Evolutionary conservation across 2,329 filamentous ascomycete species (phyloP).

Genomic region (Penicillium sp.): DNA sequence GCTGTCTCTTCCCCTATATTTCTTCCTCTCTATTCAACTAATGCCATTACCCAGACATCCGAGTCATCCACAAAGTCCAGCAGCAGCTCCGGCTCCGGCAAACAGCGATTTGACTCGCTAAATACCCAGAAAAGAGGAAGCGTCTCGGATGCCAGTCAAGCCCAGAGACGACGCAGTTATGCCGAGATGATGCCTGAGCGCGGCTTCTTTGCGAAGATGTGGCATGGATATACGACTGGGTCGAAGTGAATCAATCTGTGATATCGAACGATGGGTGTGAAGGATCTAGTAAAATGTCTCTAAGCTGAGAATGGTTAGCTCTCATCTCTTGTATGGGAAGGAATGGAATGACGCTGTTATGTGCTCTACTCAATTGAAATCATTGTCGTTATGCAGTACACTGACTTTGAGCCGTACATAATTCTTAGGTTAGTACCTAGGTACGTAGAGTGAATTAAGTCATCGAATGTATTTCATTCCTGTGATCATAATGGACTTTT

Average conservation of each 20-base stretch:
- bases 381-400: too few relatives aligned
- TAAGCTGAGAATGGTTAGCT: not conserved
- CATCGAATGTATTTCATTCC: not conserved
- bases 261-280: not conserved
- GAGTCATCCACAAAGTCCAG: slow-evolving; percentile 21
- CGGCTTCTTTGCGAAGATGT: slow-evolving; percentile 38
- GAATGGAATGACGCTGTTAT: not conserved
- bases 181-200: slow-evolving; percentile 38
- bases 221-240: slow-evolving; percentile 38
- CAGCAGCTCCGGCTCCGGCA: not conserved
- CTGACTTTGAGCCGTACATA: too few relatives aligned
- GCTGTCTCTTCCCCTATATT: not conserved
- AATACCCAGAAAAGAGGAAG: slow-evolving; percentile 11
- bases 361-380: not conserved
- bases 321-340: not conserved
- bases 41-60: slow-evolving; percentile 1
- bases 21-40: not conserved
- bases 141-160: slow-evolving; percentile 12
- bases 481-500: slow-evolving; percentile 11
- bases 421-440: not conserved
- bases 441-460: not conserved
- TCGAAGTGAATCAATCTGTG: slow-evolving; percentile 1
- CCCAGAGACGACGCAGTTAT: slow-evolving; percentile 40
- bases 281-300: not conserved
- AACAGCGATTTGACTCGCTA: slow-evolving; percentile 4